Evolutionary conservation across 2,329 filamentous ascomycete species (phyloP), one percentile per base, ranked within the genome.

Genomic region (Westerdykella ornata): DNA sequence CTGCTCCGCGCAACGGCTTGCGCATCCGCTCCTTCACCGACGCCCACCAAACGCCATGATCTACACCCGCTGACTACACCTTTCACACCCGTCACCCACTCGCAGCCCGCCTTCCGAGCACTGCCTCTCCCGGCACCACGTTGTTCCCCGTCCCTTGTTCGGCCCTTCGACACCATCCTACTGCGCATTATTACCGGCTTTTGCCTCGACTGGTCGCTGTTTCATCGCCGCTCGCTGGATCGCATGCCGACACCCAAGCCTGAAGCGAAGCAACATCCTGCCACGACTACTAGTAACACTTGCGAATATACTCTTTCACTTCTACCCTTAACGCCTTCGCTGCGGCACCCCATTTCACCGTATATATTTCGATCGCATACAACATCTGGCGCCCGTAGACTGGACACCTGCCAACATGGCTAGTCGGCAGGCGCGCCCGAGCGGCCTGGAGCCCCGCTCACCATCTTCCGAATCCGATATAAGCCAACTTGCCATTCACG

Each of bases 391-490:
- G 7, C 22, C 22, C 8, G 22, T 26, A 26, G 7, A 26, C 22
- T 11, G 8, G 3, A 11, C 22, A 11, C 22, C 12, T 26, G 29
- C n/a, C 51, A 39, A 46, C 48, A 66, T 64, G 53, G 48, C 50
- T 29, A 55, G 57, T 50, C 48, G 51, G 29, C 53, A 44, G 31
- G 48, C 63, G 28, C 60, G 58, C 49, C 63, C 63, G 12, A 52
- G 51, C 40, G 56, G 51, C 47, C 51, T 63, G 35, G 58, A 65
- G 11, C 52, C 62, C 36, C 62, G 60, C 41, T 55, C 60, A 13
- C 52, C 57, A 20, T 56, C 60, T 15, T 62, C 57, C 42, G 60
- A 65, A 18, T 56, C 54, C 52, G 62, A 57, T 52, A 57, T 57
- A 49, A 53, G 49, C 54, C 60, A 53, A 39, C 49, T 63, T 41